Percentiles rank a stretch among this genome's conserved stretches.
phyloP scores from a whole-genome alignment of 371 early-diverging fungal genomes.

The Zopfochytrium polystomum region DNA sequence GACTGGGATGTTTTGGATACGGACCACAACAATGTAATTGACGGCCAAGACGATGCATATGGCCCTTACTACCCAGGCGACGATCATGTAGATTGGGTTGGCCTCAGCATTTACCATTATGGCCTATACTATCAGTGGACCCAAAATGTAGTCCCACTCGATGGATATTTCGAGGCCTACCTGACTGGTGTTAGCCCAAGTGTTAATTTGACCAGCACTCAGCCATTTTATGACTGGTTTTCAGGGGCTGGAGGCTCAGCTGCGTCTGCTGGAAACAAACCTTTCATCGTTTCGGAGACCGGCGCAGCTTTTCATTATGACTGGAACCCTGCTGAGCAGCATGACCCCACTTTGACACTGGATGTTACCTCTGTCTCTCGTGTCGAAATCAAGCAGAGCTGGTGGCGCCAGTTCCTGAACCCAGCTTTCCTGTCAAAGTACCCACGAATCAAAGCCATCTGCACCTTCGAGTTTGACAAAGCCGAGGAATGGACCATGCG shows the following conservation, averaged over 20 bases:
- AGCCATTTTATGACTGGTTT: slow-evolving; percentile 43
- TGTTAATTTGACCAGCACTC: too few relatives aligned
- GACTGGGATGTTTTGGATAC: slow-evolving; percentile 34
- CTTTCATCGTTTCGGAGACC: slow-evolving; percentile 45
- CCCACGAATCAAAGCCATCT: slow-evolving; percentile 36
- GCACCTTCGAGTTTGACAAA: slow-evolving; percentile 39
- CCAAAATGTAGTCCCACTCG: too few relatives aligned
- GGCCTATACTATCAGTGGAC: slow-evolving; percentile 3
- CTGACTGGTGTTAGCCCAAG: too few relatives aligned
- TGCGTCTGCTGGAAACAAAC: slow-evolving; percentile 36
- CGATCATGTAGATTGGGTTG: slow-evolving; percentile 54
- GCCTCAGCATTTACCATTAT: slow-evolving; percentile 43
- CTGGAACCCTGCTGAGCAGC: slow-evolving; percentile 6
- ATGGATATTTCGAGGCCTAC: too few relatives aligned
- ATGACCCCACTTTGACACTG: too few relatives aligned
- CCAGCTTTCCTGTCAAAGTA: slow-evolving; percentile 19
- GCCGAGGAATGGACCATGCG: slow-evolving; percentile 33
- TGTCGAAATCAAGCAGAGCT: slow-evolving; percentile 37
- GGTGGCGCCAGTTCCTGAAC: slow-evolving; percentile 40
- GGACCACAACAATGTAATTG: slow-evolving; percentile 32
- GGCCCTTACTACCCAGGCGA: slow-evolving; percentile 51
- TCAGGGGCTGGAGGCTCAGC: slow-evolving; percentile 19
- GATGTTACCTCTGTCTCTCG: slow-evolving; percentile 16
- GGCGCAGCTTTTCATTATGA: slow-evolving; percentile 32
- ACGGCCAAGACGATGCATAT: slow-evolving; percentile 34